phyloP scores from a whole-genome alignment of 257 asterid genomes.

The Ophiorrhiza pumila region DNA sequence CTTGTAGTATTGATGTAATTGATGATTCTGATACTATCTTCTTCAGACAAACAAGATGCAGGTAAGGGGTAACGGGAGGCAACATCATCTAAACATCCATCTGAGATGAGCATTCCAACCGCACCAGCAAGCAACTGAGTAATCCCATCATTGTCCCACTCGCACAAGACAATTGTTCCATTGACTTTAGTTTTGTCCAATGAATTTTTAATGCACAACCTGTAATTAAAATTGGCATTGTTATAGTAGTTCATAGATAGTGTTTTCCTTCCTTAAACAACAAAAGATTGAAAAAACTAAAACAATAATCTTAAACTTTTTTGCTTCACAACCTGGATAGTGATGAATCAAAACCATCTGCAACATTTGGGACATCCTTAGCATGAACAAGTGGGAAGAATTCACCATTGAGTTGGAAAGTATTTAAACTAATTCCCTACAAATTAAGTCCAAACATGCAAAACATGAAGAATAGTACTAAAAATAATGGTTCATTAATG shows the following conservation, averaged over 20 bases:
- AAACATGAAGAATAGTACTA: too few species aligned
- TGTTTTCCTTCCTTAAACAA: too few species aligned
- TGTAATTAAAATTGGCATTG: too few species aligned
- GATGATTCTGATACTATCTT: constrained; percentile 29
- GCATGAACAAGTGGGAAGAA: constrained; percentile 62
- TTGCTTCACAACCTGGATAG: constrained; percentile 36
- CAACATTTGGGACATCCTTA: constrained; percentile 65
- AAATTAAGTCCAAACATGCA: too few species aligned
- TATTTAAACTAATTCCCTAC: too few species aligned
- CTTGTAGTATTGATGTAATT: constrained; percentile 39
- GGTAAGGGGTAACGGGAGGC: constrained; percentile 49
- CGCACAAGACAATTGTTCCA: constrained; percentile 50
- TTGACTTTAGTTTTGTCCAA: constrained; percentile 36
- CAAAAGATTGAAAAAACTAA: too few species aligned
- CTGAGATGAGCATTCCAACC: constrained; percentile 40
- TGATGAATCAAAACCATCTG: constrained; percentile 24
- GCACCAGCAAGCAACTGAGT: constrained; percentile 31
- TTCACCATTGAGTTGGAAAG: constrained; percentile 44
- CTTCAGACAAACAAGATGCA: constrained; percentile 32
- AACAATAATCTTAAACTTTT: neutral
- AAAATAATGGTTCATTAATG: too few species aligned
- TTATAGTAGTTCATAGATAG: too few species aligned
- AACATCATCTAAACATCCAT: constrained; percentile 24
- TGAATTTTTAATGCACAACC: constrained; percentile 34
- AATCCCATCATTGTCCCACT: constrained; percentile 20